Conservation (phyloP, 176 grass and related monocot genomes). For the Dactylis glomerata region DNA sequence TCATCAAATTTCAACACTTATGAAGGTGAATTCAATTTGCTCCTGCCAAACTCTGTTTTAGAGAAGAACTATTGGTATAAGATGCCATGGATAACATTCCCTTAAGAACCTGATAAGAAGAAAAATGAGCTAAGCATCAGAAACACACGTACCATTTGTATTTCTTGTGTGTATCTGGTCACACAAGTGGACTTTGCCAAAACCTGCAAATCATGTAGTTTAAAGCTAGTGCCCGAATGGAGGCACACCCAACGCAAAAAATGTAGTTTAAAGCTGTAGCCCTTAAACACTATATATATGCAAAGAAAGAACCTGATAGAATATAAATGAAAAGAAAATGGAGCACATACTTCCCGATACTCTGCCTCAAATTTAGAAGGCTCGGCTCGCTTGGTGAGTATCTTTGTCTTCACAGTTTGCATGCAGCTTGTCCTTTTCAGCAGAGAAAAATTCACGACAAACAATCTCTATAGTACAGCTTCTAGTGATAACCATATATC, state of each 20-base stretch:
- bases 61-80: conserved; percentile 61
- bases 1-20: conserved; percentile 43
- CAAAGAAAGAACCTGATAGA: not conserved
- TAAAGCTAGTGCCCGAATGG: too few species aligned
- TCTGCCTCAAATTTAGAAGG: conserved; percentile 87
- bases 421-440: too few species aligned
- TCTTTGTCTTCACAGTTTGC: too few species aligned
- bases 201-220: conserved; percentile 41
- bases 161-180: conserved; percentile 93
- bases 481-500: too few species aligned
- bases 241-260: too few species aligned
- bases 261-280: not conserved
- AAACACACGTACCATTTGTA: conserved; percentile 60
- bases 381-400: too few species aligned
- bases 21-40: conserved; percentile 45
- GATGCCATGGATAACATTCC: conserved; percentile 73
- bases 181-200: conserved; percentile 85
- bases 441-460: too few species aligned
- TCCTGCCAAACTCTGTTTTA: conserved; percentile 72
- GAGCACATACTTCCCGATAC: conserved; percentile 66
- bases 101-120: conserved; percentile 30
- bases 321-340: not conserved
- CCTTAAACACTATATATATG: not conserved
- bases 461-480: too few species aligned
- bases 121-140: conserved; percentile 5